These are phyloP conservation scores for Annona squamosa DNA, from an alignment of 164 flowering plant genomes.

Conservation along the genomic window DNA sequence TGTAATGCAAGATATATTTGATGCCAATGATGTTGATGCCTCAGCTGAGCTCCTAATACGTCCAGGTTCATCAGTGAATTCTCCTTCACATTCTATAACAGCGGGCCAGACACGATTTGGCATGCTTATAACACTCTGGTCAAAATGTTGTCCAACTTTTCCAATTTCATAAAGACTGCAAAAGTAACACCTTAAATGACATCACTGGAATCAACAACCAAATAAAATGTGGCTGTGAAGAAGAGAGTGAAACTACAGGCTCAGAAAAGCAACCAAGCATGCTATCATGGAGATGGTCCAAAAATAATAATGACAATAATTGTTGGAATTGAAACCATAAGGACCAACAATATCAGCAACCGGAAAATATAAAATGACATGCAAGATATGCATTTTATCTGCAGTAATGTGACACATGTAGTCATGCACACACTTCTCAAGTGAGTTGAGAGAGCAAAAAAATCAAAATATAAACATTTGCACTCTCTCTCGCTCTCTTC, in stretches of 20 bases:
- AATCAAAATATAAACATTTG: no score
- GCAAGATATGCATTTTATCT: no score
- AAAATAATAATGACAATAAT: not conserved
- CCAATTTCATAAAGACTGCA: constrained; percentile 64
- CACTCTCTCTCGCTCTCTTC: no score
- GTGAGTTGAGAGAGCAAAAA: no score
- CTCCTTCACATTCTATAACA: constrained; percentile 18
- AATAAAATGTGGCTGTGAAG: not conserved
- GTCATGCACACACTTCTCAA: no score
- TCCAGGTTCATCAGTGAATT: constrained; percentile 18
- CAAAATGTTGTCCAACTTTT: constrained; percentile 28
- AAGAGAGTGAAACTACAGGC: not conserved
- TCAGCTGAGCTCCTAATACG: constrained; percentile 32
- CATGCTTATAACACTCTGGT: constrained; percentile 24
- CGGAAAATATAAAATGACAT: no score
- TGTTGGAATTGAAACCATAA: not conserved
- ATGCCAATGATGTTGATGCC: constrained; percentile 29
- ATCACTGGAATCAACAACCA: not conserved
- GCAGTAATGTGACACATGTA: no score
- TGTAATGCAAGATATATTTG: constrained; percentile 57
- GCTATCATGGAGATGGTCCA: not conserved
- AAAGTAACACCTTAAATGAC: constrained; percentile 14
- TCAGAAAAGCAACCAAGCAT: not conserved
- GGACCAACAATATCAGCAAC: no score
- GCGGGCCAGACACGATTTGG: constrained; percentile 54